Evolutionary conservation across 1,139 yeast genomes (phyloP).

Genomic region (Sugiyamaella sp.): DNA sequence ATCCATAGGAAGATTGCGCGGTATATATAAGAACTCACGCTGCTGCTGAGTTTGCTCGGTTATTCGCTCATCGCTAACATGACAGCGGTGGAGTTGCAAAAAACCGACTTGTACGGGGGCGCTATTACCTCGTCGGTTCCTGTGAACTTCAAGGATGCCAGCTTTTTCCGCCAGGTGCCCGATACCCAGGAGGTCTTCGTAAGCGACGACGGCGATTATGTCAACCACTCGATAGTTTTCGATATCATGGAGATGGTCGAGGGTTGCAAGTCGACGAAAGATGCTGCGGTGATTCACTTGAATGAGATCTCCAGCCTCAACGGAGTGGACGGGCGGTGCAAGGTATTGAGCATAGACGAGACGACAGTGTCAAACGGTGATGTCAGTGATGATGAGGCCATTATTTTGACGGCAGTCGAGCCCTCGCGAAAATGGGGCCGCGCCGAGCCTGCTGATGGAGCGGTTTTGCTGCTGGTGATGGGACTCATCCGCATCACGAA

Average conservation of each 20-base stretch:
- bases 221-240: constrained; percentile 62
- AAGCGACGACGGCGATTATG: constrained; percentile 41
- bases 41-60: no score
- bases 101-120: constrained; percentile 66
- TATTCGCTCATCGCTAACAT: neutral
- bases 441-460: constrained; percentile 31
- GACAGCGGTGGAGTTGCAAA: constrained; percentile 9
- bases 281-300: constrained; percentile 47
- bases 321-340: constrained; percentile 33
- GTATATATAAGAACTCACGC: neutral
- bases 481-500: constrained; percentile 56
- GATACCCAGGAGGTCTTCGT: constrained; percentile 88
- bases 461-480: constrained; percentile 44
- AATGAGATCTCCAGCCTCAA: constrained; percentile 48
- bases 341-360: constrained; percentile 7
- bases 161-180: constrained; percentile 74
- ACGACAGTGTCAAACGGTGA: constrained; percentile 8
- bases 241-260: constrained; percentile 69
- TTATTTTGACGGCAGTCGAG: constrained; percentile 41
- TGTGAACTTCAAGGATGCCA: constrained; percentile 64
- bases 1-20: neutral
- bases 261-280: constrained; percentile 41
- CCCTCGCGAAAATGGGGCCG: constrained; percentile 56
- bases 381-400: constrained; percentile 8
- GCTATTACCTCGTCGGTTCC: constrained; percentile 66